phyloP scores from a whole-genome alignment of 2,329 filamentous ascomycete species.

The Alternaria incomplexa region DNA sequence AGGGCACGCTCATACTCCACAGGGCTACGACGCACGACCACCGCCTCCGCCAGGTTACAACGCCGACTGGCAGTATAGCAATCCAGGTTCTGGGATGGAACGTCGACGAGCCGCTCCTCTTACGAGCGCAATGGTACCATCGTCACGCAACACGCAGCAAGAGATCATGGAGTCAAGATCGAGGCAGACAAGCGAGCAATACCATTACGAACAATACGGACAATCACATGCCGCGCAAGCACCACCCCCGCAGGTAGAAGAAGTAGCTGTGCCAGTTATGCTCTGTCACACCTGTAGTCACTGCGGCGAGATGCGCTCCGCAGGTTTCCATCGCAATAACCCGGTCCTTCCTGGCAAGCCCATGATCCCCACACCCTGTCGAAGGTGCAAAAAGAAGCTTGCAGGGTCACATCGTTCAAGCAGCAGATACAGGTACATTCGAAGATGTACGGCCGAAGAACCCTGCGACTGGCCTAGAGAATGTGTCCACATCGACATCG shows the following conservation, averaged over 20 bases:
- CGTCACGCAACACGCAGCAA: conserved; percentile 10
- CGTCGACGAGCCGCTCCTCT: conserved; percentile 1
- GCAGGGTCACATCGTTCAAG: conserved; percentile 15
- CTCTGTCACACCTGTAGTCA: conserved; percentile 45
- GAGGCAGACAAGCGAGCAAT: conserved; percentile 21
- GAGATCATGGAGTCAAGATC: conserved; percentile 17
- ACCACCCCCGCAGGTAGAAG: conserved; percentile 17
- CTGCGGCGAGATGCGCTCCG: conserved; percentile 43
- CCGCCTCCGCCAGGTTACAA: conserved; percentile 19
- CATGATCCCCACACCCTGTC: conserved; percentile 31
- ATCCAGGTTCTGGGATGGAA: conserved; percentile 14
- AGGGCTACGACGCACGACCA: conserved; percentile 12
- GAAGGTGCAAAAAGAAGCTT: conserved; percentile 40
- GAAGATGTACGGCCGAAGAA: conserved; percentile 29
- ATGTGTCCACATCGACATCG: conserved; percentile 22
- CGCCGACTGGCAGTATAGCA: conserved; percentile 24
- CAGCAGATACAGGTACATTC: conserved; percentile 26
- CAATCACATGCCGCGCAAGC: conserved; percentile 12
- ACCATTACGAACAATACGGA: conserved; percentile 23
- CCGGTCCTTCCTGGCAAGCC: conserved; percentile 44
- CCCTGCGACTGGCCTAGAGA: conserved; percentile 37
- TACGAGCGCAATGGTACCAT: conserved; percentile 18
- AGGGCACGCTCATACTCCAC: conserved; percentile 17
- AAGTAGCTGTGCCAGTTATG: conserved; percentile 28
- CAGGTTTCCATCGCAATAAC: conserved; percentile 42